Base-by-base conservation (phyloP, 371 early-diverging fungal genomes). In the Apophysomyces ossiformis region DNA sequence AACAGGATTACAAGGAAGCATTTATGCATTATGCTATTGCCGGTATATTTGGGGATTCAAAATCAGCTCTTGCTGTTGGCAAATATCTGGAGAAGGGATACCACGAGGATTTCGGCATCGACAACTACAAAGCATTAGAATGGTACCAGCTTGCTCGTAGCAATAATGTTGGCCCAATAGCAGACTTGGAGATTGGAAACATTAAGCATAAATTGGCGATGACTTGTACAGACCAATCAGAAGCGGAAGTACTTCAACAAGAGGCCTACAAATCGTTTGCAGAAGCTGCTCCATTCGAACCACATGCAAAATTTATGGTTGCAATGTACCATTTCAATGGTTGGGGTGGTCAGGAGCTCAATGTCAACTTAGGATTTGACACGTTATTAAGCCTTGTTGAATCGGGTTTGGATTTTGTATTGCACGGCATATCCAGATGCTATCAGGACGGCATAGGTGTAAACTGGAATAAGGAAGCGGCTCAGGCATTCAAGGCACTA, bases 361-460 rank as follows among this genome's bases (percentile, higher is more conserved):
- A 70, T 39, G 47, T 59, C 1, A 39, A 18, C 3, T 12, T 15
- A 5, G 74, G 69, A 11, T 68, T 74, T 37, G 44, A 58, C 12
- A n/a, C 38, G 5, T 45, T 74, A 13, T n/a, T 66, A 4, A 46
- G 58, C 36, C 45, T 68, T n/a, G 74, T 66, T 3, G 39, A 47
- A 46, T 57, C 63, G 3, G 70, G 69, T 37, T 57, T 61, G 9
- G 58, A 37, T n/a, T 56, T 64, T n/a, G 70, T 63, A 4, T 61
- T 68, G 21, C 54, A 47, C 5, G 64, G 63, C 16, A 66, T 74
- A 9, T 68, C 74, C 11, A 57, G 45, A 37, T 74, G 74, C 41
- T 74, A 74, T 35, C 69, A 74, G 45, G 35, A 66, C 1, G 74
- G 70, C 7, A 56, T 68, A 37, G 74, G 70, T 26, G 67, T 67